phyloP scores from a whole-genome alignment of 441 rosid species.

The Caryocar brasiliense region DNA sequence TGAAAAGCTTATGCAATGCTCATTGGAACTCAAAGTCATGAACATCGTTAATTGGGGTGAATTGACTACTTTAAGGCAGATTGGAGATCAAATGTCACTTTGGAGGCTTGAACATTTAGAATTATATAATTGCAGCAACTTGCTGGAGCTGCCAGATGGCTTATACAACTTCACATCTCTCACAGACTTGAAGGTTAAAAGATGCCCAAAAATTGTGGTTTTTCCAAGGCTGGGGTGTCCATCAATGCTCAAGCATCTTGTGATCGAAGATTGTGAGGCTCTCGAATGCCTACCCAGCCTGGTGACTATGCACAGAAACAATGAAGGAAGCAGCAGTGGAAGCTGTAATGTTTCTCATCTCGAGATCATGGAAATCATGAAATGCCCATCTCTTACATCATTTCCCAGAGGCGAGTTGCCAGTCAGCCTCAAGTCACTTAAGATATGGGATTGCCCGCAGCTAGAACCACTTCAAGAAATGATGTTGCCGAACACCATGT shows the following conservation, averaged over 20 bases:
- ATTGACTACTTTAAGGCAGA: neutral
- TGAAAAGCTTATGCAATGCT: neutral
- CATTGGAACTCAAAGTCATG: neutral
- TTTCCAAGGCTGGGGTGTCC: neutral
- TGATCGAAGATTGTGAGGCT: neutral
- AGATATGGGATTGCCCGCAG: neutral
- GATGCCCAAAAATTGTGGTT: neutral
- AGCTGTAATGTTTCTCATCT: too few relatives aligned
- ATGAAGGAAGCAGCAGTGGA: too few relatives aligned
- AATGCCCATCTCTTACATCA: neutral
- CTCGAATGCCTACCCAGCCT: slow-evolving; percentile 4
- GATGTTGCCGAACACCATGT: neutral
- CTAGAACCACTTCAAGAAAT: neutral
- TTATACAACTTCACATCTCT: neutral
- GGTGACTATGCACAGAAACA: too few relatives aligned
- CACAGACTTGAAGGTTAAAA: neutral
- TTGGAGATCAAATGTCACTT: neutral
- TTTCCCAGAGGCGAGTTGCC: slow-evolving; percentile 10
- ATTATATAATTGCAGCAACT: neutral
- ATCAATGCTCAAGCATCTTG: neutral
- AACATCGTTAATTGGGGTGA: neutral
- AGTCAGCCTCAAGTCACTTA: neutral
- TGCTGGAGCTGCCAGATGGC: neutral
- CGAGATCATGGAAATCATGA: neutral
- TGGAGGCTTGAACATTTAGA: neutral